These are phyloP conservation scores for Pilobolus umbonatus DNA, from an alignment of 192 early-diverging fungal species.

Conservation along the genomic window DNA sequence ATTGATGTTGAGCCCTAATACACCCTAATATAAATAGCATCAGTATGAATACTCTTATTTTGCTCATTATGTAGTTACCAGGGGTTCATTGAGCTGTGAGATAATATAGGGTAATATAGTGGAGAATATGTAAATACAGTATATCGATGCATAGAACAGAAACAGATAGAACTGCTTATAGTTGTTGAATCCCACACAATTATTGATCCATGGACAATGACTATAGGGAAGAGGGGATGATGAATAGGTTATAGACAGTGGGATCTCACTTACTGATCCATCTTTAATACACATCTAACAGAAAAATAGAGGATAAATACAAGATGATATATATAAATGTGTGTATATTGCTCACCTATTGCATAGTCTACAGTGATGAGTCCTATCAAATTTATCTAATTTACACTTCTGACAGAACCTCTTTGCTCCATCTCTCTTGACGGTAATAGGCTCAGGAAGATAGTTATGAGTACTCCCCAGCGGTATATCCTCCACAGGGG, in stretches of 20 bases:
- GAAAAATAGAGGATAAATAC: background rate
- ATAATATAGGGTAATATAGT: constrained; percentile 36
- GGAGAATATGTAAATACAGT: constrained; percentile 33
- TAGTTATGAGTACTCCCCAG: background rate
- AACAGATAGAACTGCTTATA: constrained; percentile 49
- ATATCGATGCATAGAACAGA: constrained; percentile 36
- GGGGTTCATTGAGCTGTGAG: constrained; percentile 15
- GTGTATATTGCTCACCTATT: constrained; percentile 15
- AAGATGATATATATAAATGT: background rate
- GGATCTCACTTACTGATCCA: constrained; percentile 34
- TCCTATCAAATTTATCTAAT: constrained; percentile 28
- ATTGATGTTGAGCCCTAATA: constrained; percentile 35
- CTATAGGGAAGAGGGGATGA: constrained; percentile 1
- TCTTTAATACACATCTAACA: constrained; percentile 29
- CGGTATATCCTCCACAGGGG: background rate
- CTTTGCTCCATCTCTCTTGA: constrained; percentile 27
- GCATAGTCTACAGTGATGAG: constrained; percentile 35
- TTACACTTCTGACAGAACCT: constrained; percentile 38
- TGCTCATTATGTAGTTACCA: constrained; percentile 8
- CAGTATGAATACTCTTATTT: background rate
- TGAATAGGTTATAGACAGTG: background rate
- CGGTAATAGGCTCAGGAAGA: constrained; percentile 4
- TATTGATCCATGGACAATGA: constrained; percentile 39
- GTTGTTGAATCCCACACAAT: constrained; percentile 34
- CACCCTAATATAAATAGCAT: constrained; percentile 9